Base-by-base conservation (phyloP, 2,329 filamentous ascomycete genomes). In the Trichoderma sp. region DNA sequence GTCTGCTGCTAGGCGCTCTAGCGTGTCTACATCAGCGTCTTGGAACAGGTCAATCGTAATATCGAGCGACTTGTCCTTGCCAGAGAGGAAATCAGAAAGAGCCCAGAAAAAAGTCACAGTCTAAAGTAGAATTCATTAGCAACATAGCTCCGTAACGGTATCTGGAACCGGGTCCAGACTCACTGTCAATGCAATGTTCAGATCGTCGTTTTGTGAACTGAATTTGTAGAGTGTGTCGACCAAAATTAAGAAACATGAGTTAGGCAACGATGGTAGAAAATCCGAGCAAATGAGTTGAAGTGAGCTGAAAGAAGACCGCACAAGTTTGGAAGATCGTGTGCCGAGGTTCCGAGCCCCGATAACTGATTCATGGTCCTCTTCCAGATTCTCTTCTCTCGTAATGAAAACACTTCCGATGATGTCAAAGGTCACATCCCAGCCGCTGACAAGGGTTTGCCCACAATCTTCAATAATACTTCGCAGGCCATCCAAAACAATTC, bases 31-130 rank as follows among this genome's bases (percentile, higher is more conserved):
- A 74, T 88, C 81, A 70, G 85, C 76, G 71, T 84, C 82, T 56
- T 83, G 80, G 68, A 89, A 83, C 70, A 90, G 83, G 62, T 85
- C 83, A 55, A 85, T 81, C 0, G 85, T 89, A 37, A 91, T 86
- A 1, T 85, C 84, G 56, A 90, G 85, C 0, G 85, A 83, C 69
- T 83, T 84, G 66, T 85, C 88, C 73, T 87, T 88, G 3, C 84
- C 81, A 1, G 88, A 90, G 5, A 98, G 84, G 72, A 94, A 96
- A 78, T 97, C 94, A 0, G 95, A 97, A 8, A 97, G 87, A 66
- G 95, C 94, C 93, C 94, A 97, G 78, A 97, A 97, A 76, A 97
- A 96, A 0, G 95, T 97, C 10, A 97, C 92, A 1, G 94, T 96
- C 88, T 93, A 59, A 52, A 19, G n/a, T n/a, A 29, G 7, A 31